Evolutionary conservation across 73 alveolate genomes (phyloP).

Genomic region (Uronychia binucleata): DNA sequence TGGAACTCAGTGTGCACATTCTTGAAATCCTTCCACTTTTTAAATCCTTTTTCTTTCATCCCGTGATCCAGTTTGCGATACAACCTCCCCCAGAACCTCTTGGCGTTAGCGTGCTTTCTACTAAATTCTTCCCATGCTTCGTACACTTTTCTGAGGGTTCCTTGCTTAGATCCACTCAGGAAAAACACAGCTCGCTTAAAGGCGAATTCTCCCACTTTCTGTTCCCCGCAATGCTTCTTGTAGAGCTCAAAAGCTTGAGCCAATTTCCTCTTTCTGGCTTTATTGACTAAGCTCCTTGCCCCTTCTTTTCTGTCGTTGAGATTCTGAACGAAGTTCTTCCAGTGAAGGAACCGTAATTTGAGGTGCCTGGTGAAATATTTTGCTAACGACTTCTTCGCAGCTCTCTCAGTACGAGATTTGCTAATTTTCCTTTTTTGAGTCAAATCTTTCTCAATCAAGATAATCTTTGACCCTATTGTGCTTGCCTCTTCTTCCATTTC

Average conservation of each 20-base stretch:
- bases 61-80: constrained; percentile 26
- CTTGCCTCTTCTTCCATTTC: background rate
- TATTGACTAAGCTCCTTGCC: constrained; percentile 15
- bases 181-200: constrained; percentile 21
- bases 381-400: constrained; percentile 8
- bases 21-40: constrained; percentile 41
- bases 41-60: constrained; percentile 20
- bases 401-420: constrained; percentile 7
- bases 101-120: constrained; percentile 14
- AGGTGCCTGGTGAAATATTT: background rate
- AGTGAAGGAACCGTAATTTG: constrained; percentile 12
- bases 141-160: constrained; percentile 3
- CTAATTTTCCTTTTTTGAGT: background rate
- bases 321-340: constrained; percentile 10
- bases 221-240: background rate
- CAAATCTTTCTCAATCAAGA: constrained; percentile 1
- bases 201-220: background rate
- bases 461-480: background rate
- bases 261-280: constrained; percentile 18
- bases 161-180: constrained; percentile 10
- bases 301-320: constrained; percentile 26
- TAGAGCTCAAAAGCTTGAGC: constrained; percentile 29
- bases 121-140: constrained; percentile 16
- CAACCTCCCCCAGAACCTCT: constrained; percentile 25
- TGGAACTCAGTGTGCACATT: background rate